Percentiles rank a stretch among this genome's conserved stretches.
These are phyloP conservation scores for Thozetella sp. DNA, from an alignment of 495 filamentous ascomycete genomes.

Conservation along the genomic window DNA sequence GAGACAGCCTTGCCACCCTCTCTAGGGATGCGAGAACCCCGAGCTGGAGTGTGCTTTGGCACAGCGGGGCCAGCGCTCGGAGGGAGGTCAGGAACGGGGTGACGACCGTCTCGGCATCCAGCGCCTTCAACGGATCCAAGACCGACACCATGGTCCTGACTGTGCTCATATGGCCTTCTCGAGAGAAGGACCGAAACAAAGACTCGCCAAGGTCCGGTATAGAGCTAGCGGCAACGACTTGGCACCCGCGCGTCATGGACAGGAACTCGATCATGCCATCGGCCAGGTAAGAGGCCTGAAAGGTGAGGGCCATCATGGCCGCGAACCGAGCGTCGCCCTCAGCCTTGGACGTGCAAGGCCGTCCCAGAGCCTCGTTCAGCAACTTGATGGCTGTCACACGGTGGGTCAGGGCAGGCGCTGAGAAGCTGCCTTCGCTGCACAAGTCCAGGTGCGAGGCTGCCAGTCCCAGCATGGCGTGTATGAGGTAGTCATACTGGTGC, in stretches of 20 bases:
- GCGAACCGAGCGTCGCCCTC: conserved; percentile 50
- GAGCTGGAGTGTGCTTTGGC: conserved; percentile 20
- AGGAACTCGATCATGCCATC: conserved; percentile 59
- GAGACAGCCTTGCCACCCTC: conserved; percentile 14
- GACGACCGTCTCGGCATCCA: conserved; percentile 15
- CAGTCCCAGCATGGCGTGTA: conserved; percentile 54
- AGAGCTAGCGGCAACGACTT: conserved; percentile 40
- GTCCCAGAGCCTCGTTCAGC: conserved; percentile 37
- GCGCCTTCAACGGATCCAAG: conserved; percentile 4
- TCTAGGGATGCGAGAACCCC: conserved; percentile 23
- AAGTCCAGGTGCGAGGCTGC: conserved; percentile 47
- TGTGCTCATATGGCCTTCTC: conserved; percentile 21
- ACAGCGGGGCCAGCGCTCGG: conserved; percentile 20
- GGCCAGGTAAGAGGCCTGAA: conserved; percentile 54
- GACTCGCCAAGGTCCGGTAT: conserved; percentile 29
- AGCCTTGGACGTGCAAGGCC: conserved; percentile 24
- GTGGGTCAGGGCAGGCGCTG: conserved; percentile 37
- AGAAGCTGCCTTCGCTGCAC: conserved; percentile 18
- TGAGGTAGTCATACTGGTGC: conserved; percentile 36
- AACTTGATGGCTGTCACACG: conserved; percentile 50
- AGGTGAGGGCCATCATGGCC: conserved; percentile 50
- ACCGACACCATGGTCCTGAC: conserved; percentile 12
- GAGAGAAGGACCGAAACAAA: conserved; percentile 33
- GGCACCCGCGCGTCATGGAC: conserved; percentile 54
- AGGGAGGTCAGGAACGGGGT: conserved; percentile 30